Evolutionary conservation across 805 yeast genomes (phyloP), one percentile per base, ranked within the genome.

Genomic region (Ogataea nitratoaversa): DNA sequence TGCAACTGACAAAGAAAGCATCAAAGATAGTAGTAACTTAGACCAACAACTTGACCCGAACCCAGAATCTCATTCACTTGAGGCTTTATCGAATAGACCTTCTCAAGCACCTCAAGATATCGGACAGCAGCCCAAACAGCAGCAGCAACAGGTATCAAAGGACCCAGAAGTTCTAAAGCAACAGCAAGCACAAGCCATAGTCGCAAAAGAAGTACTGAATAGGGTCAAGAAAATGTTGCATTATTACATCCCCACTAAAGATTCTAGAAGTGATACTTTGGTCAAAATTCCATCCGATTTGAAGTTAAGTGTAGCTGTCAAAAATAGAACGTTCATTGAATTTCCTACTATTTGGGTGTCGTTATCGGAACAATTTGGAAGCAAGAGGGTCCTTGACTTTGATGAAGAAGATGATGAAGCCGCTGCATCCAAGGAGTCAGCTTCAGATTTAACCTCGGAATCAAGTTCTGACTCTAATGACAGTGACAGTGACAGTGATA

Each of bases 291-390:
- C 67, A 17, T 38, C 57, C 0, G 59, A 52, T 1, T 49, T 48
- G n/a, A 42, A 65, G 18, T 50, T 85, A 2, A 73, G 74, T 0
- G 75, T 72, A 19, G 66, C 68, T 1, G 50, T 88, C n/a, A 63
- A 65, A 42, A 78, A 78, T 27, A 70, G 71, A 41, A 68, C 79
- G 0, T 84, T 88, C 0, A 68, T 87, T 27, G 96, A 88, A 56
- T 88, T 74, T 49, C 95, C 96, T 0, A 82, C 89, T 0, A 65
- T 88, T 4, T 70, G 66, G 41, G 66, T 83, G 1, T 64, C 72
- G 1, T 40, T 50, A 5, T 42, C 42, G 19, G 45, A 42, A 9
- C 36, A 52, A 16, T 59, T 70, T 30, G 35, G 50, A 11, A 62
- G 60, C 0, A 56, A 46, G 40, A 50, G 46, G 2, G 54, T 56